phyloP scores from a whole-genome alignment of 257 asterid genomes.

The Solanum commersonii region DNA sequence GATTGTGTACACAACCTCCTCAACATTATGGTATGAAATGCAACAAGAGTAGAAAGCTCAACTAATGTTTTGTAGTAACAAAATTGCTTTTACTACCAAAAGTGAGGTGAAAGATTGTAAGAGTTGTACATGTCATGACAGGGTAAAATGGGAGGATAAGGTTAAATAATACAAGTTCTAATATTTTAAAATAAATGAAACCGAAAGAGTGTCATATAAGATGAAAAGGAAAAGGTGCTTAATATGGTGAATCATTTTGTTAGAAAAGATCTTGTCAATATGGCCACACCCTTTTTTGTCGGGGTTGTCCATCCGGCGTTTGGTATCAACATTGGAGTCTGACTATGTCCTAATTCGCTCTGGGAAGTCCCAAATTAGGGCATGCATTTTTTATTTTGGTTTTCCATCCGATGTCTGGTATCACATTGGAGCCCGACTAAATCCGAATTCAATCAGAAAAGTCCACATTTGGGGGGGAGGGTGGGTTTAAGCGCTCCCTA shows the following conservation, averaged over 20 bases:
- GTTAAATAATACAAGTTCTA: background rate
- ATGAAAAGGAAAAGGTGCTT: background rate
- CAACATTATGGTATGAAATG: background rate
- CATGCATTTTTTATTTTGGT: too few relatives aligned
- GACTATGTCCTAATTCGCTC: too few relatives aligned
- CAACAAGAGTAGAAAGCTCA: background rate
- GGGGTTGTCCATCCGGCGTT: too few relatives aligned
- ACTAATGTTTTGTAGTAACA: background rate
- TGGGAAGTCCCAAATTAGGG: too few relatives aligned
- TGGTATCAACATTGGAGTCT: too few relatives aligned
- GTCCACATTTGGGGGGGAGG: too few relatives aligned
- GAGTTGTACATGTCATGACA: background rate
- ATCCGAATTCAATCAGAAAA: rapidly evolving
- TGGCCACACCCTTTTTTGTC: too few relatives aligned
- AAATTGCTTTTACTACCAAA: background rate
- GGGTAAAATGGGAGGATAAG: background rate
- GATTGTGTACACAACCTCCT: background rate
- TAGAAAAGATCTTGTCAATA: background rate
- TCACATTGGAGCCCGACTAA: too few relatives aligned
- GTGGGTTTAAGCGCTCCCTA: too few relatives aligned
- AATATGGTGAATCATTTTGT: background rate
- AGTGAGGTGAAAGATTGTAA: background rate
- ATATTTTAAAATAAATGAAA: background rate
- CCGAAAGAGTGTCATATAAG: background rate
- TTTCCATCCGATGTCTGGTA: too few relatives aligned